Conservation (phyloP, 2,329 filamentous ascomycete genomes). For the Didymella exigua region DNA sequence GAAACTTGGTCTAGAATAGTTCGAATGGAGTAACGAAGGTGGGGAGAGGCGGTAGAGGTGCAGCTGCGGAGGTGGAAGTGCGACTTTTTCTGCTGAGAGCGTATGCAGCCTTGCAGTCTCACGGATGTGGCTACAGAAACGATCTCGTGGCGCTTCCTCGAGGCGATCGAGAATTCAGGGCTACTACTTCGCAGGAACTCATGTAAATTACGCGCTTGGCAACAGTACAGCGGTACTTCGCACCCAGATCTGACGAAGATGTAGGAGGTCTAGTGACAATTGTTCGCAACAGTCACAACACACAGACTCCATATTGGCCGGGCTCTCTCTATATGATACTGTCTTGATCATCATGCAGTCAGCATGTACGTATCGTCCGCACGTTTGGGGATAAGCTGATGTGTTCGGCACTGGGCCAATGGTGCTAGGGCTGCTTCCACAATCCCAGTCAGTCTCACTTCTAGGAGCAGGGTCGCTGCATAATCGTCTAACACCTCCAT, state of each 20-base stretch:
- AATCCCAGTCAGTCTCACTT: background rate
- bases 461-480: background rate
- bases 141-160: background rate
- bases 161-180: background rate
- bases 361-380: background rate
- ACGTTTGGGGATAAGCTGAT: background rate
- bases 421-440: background rate
- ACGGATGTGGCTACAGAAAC: background rate
- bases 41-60: too few species aligned
- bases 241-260: background rate
- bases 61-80: background rate
- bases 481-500: background rate
- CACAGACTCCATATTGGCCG: background rate
- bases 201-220: background rate
- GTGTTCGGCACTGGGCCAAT: background rate
- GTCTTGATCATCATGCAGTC: background rate
- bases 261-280: background rate
- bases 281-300: background rate
- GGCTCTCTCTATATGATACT: background rate
- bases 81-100: background rate
- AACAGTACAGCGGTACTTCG: background rate
- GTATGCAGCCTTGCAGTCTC: background rate
- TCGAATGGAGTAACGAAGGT: too few species aligned
- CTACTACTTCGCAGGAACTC: background rate
- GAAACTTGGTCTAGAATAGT: too few species aligned